phyloP scores from a whole-genome alignment of 1,139 yeast species.

The Yamadazyma dendronema region DNA sequence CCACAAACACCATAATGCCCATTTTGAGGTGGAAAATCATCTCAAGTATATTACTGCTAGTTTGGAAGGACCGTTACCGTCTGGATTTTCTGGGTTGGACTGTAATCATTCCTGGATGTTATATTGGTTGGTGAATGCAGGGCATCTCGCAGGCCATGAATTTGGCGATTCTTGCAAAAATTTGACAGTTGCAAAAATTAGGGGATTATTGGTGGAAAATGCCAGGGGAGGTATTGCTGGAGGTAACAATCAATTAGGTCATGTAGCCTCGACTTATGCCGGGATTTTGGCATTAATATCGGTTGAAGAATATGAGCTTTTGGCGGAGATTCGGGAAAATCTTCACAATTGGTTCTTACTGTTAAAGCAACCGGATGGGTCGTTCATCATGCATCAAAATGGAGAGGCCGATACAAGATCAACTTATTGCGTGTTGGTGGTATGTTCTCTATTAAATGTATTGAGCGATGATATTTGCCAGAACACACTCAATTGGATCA shows the following conservation, averaged over 20 bases:
- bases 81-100: conserved; percentile 54
- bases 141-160: conserved; percentile 7
- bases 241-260: conserved; percentile 77
- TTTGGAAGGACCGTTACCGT: conserved; percentile 39
- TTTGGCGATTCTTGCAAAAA: conserved; percentile 10
- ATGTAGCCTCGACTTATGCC: conserved; percentile 85
- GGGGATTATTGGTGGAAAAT: conserved; percentile 25
- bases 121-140: conserved; percentile 76
- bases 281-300: conserved; percentile 62
- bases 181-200: conserved; percentile 19
- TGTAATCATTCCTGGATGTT: conserved; percentile 91
- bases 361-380: conserved; percentile 69
- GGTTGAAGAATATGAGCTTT: conserved; percentile 41
- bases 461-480: conserved; percentile 59
- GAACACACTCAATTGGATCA: conserved; percentile 61
- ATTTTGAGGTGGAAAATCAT: conserved; percentile 20
- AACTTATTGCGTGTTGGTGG: conserved; percentile 79
- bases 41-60: conserved; percentile 13
- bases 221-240: conserved; percentile 79
- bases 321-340: conserved; percentile 24
- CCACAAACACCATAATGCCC: conserved; percentile 10
- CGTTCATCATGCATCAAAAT: conserved; percentile 66
- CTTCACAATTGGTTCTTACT: conserved; percentile 65
- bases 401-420: conserved; percentile 92
- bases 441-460: conserved; percentile 66